A percentile compares a stretch with the other conserved stretches of the same genome.
Evolutionary conservation across 2,329 filamentous ascomycete species (phyloP).

Genomic region (Venturia carpophila): DNA sequence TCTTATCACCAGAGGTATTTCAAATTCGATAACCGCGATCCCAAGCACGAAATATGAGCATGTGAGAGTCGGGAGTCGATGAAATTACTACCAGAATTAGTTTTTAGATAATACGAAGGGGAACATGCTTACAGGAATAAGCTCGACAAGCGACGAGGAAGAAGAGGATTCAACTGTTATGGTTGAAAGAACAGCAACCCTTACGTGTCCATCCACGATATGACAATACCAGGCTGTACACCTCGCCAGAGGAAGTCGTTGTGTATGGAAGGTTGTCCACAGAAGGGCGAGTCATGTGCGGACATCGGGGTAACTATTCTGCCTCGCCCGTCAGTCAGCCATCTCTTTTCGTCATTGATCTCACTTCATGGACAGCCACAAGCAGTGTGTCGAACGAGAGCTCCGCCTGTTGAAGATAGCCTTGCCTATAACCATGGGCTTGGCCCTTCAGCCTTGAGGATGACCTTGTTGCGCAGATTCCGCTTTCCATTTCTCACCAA

Average conservation of each 20-base stretch:
- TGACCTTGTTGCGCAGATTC: not conserved
- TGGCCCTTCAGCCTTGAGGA: slow-evolving; percentile 1
- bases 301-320: slow-evolving; percentile 1
- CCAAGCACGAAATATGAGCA: too few relatives aligned
- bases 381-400: not conserved
- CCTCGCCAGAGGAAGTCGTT: not conserved
- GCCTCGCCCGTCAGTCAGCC: not conserved
- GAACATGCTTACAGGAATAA: too few relatives aligned
- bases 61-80: too few relatives aligned
- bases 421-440: not conserved
- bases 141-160: too few relatives aligned
- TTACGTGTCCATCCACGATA: too few relatives aligned
- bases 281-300: not conserved
- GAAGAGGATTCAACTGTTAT: too few relatives aligned
- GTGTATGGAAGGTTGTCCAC: not conserved
- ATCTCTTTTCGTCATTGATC: slow-evolving; percentile 2
- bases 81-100: too few relatives aligned
- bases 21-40: too few relatives aligned
- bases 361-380: not conserved
- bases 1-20: too few relatives aligned
- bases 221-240: too few relatives aligned
- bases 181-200: too few relatives aligned
- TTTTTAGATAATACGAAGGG: too few relatives aligned
- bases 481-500: not conserved
- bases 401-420: not conserved